phyloP scores from a whole-genome alignment of 352 stramenopile genomes.

The Phytophthora palmivora region DNA sequence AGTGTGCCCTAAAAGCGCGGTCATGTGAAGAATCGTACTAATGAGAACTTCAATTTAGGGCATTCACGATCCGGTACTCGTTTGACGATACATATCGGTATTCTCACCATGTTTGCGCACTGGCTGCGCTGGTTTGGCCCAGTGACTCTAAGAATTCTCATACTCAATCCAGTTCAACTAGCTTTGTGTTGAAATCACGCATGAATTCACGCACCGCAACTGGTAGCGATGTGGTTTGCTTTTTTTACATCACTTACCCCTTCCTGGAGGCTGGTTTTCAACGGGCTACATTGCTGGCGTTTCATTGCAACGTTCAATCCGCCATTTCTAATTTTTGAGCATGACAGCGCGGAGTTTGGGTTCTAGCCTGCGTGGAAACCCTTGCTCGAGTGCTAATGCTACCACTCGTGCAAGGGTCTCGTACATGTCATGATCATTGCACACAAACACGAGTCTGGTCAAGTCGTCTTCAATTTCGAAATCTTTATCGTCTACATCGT shows the following conservation, averaged over 20 bases:
- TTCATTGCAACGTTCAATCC: neutral
- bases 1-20: neutral
- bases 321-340: neutral
- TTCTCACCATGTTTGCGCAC: neutral
- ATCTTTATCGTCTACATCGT: neutral
- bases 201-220: neutral
- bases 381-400: neutral
- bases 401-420: neutral
- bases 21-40: conserved; percentile 2
- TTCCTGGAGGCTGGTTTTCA: neutral
- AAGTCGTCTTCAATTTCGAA: neutral
- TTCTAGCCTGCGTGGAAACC: neutral
- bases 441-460: neutral
- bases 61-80: neutral
- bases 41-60: neutral
- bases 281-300: neutral
- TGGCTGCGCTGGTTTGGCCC: neutral
- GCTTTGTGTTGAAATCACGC: conserved; percentile 4
- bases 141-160: neutral
- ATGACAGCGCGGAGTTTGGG: too few relatives aligned
- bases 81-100: neutral
- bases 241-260: neutral
- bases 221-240: conserved; percentile 6
- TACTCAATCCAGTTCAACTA: conserved; percentile 12
- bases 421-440: neutral